Base-by-base conservation (phyloP, 1,284 basidiomycete genomes). In the Ustilago tritici region DNA sequence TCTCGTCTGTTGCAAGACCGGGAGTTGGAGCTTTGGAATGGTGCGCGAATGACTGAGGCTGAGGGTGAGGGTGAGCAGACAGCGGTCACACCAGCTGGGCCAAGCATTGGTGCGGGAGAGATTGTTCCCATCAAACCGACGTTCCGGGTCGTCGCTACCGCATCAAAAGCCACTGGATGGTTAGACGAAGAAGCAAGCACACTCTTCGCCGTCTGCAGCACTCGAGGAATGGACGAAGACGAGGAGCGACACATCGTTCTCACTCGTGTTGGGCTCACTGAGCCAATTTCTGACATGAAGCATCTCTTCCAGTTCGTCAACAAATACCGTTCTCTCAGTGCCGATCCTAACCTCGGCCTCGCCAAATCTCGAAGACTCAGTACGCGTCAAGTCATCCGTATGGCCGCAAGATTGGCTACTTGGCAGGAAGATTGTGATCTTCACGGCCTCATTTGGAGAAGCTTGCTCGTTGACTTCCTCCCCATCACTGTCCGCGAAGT, bases 71-170 rank as follows among this genome's bases (percentile, higher is more conserved):
- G 23, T 23, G 46, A 46, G 46, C 32, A 41, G 9, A 15, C 36
- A 19, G 31, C 50, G 3, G 23, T 19, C 53, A 50, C 36, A 3
- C 2, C 59, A 2, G 31, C 49, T 1, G 52, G 38, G 2, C 56
- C 60, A 4, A 36, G 31, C 43, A 65, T 76, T 31, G 59, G 53
- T 10, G 34, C 67, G 1, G 66, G 66, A n/a, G 56, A 55, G 35
- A 76, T 78, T 41, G 66, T 70, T 43, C 62, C 81, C 38, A 65
- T 79, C 46, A 53, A 75, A 56, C 61, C 81, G 43, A 77, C 78
- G 0, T 85, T 87, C 77, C 84, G 86, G 9, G 63, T 87, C 43
- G 79, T 87, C 40, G 84, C 84, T 10, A 87, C 84, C 3, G 82
- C 87, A 2, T 63, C 83, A 43, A 78, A 76, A 8, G 50, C 82